Conservation (phyloP, 164 flowering plant species). For the Stephania cephalantha region DNA sequence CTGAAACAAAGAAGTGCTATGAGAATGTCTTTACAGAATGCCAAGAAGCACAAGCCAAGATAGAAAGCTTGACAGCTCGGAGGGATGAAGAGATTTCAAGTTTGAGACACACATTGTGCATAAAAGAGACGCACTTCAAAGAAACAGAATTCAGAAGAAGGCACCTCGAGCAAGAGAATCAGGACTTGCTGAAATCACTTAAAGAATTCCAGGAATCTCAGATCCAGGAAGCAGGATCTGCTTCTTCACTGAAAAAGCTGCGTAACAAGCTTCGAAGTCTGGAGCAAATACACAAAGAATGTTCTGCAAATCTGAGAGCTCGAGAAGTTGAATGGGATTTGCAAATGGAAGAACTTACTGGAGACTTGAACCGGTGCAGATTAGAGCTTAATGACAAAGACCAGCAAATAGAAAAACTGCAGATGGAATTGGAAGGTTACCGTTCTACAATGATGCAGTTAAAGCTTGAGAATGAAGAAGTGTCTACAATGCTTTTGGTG, state of each 20-base stretch:
- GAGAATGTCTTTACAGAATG: conserved; percentile 36
- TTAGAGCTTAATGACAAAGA: conserved; percentile 25
- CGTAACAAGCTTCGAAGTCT: conserved; percentile 42
- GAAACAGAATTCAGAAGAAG: conserved; percentile 41
- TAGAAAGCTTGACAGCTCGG: conserved; percentile 27
- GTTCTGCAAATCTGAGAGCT: conserved; percentile 36
- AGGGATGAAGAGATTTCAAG: conserved; percentile 47
- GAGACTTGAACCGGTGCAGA: conserved; percentile 25
- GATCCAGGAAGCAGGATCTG: conserved; percentile 32
- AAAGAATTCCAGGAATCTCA: conserved; percentile 61
- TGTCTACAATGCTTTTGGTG: conserved; percentile 20
- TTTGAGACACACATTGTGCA: conserved; percentile 37
- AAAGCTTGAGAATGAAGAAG: conserved; percentile 31
- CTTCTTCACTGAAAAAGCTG: conserved; percentile 36
- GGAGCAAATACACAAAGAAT: conserved; percentile 45
- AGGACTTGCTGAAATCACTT: conserved; percentile 37
- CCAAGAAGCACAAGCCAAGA: conserved; percentile 36
- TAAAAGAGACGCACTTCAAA: conserved; percentile 34
- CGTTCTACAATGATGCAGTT: conserved; percentile 19
- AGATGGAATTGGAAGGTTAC: conserved; percentile 31
- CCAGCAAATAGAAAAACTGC: conserved; percentile 25
- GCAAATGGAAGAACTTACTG: conserved; percentile 24
- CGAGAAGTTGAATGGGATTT: conserved; percentile 48
- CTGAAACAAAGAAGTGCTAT: conserved; percentile 32
- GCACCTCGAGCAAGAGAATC: conserved; percentile 48